Base-by-base conservation (phyloP, 495 filamentous ascomycete species). In the Entonaema liquescens region DNA sequence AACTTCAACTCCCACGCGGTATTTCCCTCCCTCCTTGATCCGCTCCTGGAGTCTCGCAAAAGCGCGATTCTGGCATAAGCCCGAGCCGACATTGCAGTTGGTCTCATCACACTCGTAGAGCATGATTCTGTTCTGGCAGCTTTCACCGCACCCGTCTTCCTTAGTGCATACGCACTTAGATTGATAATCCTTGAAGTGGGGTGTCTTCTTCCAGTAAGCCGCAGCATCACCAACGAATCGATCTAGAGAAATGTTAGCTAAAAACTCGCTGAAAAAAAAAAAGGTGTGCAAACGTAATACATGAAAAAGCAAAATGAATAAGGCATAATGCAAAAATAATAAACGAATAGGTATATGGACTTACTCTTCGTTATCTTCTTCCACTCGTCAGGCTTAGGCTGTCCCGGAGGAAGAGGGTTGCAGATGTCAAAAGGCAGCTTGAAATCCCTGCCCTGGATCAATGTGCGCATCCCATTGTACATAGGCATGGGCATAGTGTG, bases 41-140 rank as follows among this genome's bases (percentile, higher is more conserved):
- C 93, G 86, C 72, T 90, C 87, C 67, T 89, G 89, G 25, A 99
- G 83, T 68, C 91, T 87, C 25, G 90, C 89, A 79, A 98, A 99
- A 35, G 89, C 89, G 35, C 95, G 92, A 78, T 99, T 99, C 26
- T 85, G 88, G 81, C 95, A 99, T 55, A 83, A 80, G 3, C 85
- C 83, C 11, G 83, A 79, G 42, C 91, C 90, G 21, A 96, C 79
- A 62, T 87, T 89, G 80, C 95, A 99, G 78, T 97, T 98, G 53
- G 85, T 90, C 9, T 91, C 88, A 78, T 98, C 93, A 78, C 95
- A 99, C 79, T 99, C 95, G 77, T 97, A 97, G 62, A 95, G 89
- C 93, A 98, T 98, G 80, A 92, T 92, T 50, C 93, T 88, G 74
- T 99, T 99, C 73, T 95, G 90, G 80, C 95, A 99, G 67, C 90